A percentile compares a stretch with the other conserved stretches of the same genome.
phyloP scores from a whole-genome alignment of 1,139 yeast genomes.

The Suhomyces bolitotheri region DNA sequence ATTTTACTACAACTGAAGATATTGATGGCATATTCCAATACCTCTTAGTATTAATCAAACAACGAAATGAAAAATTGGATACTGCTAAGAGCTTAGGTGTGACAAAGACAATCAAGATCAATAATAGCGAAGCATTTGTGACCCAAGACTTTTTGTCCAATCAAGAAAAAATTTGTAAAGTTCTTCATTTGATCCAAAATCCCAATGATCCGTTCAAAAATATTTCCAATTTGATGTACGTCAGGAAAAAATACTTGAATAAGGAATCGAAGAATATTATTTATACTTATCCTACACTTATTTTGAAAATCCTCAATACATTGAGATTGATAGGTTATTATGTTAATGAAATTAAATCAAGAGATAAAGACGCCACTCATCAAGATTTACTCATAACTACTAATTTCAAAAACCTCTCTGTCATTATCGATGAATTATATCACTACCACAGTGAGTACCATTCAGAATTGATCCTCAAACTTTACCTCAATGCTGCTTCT shows the following conservation, averaged over 20 bases:
- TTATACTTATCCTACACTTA: conserved; percentile 74
- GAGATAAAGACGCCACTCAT: conserved; percentile 20
- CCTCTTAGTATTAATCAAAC: conserved; percentile 38
- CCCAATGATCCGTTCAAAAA: conserved; percentile 49
- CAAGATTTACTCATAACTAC: conserved; percentile 41
- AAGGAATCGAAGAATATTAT: conserved; percentile 56
- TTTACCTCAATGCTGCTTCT: conserved; percentile 58
- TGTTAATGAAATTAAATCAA: conserved; percentile 20
- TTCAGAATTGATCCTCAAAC: conserved; percentile 51
- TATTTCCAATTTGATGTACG: conserved; percentile 55
- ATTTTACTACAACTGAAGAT: conserved; percentile 31
- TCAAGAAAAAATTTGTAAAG: conserved; percentile 69
- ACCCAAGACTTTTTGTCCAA: conserved; percentile 47
- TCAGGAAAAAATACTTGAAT: conserved; percentile 56
- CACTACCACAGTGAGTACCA: conserved; percentile 46
- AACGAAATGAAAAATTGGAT: conserved; percentile 26
- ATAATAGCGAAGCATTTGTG: conserved; percentile 32
- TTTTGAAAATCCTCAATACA: conserved; percentile 58
- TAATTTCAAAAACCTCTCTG: conserved; percentile 72
- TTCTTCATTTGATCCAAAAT: conserved; percentile 62
- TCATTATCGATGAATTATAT: conserved; percentile 68
- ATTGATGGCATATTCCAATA: conserved; percentile 49
- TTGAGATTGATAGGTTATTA: conserved; percentile 52
- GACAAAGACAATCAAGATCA: conserved; percentile 33
- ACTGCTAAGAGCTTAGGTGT: conserved; percentile 43